Evolutionary conservation across 306 rosid species (phyloP), one percentile per base, ranked within the genome.

Genomic region (Vicia sativa): DNA sequence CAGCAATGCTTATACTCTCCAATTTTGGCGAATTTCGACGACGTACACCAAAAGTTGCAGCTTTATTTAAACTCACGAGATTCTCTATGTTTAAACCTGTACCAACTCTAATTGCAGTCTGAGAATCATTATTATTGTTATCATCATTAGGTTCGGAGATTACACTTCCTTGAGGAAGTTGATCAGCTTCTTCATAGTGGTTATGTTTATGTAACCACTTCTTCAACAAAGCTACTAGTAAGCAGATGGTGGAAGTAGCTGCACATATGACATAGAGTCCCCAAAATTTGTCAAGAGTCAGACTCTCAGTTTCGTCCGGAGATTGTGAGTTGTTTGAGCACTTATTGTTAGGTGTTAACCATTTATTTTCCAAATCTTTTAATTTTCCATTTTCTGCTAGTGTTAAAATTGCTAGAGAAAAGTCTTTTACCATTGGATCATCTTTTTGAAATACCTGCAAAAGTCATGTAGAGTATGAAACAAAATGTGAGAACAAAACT

Each of bases 191-290:
- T 39, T 9, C 72, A 15, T 13, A 11, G 18, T 23, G 69, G 10
- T 14, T 25, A 42, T 41, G 57, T 11, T 62, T 46, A 13, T 11
- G 60, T 12, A 12, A 26, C 39, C 43, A 16, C 1, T 25, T 74
- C 26, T 8, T 71, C 21, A 60, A 25, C 9, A 77, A 26, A 4
- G 77, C 63, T 4, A 61, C 11, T 9, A 69, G 1, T 5, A 83
- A 16, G 68, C 80, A 81, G 26, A 79, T 62, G 18, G 89, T 79
- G 73, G 80, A 82, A 31, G 80, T 81, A 63, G 72, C 46, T 43
- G 68, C 82, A 52, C 84, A 79, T 16, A 81, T 54, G n/a, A 71
- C 21, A 26, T 3, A 26, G 4, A 26, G 29, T 26, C 29, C 29
- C 29, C 29, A 26, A 26, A 26, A 26, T 26, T 26, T 26, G 29